Percentiles rank a stretch among this genome's conserved stretches.
phyloP scores from a whole-genome alignment of 208 protist species.

The Novymonas esmeraldas region DNA sequence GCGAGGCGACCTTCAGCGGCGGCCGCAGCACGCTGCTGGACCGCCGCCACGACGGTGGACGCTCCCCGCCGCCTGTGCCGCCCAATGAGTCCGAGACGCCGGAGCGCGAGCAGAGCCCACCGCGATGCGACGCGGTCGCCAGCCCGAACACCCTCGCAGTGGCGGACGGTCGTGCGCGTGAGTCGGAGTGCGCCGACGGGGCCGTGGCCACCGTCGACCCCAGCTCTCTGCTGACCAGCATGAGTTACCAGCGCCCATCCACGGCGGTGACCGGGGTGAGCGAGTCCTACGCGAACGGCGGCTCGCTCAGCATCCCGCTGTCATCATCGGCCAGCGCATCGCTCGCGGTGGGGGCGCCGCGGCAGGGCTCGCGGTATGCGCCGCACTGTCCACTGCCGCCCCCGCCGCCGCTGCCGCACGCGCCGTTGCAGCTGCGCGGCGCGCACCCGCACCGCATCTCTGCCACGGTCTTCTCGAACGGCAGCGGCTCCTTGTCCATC shows the following conservation, averaged over 20 bases:
- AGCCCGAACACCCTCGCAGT: neutral
- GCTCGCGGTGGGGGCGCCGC: constrained; percentile 10
- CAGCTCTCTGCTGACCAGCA: constrained; percentile 42
- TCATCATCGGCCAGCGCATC: constrained; percentile 35
- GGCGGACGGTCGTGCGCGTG: neutral
- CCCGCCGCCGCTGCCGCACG: constrained; percentile 18
- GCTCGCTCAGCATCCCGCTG: constrained; percentile 42
- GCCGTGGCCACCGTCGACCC: constrained; percentile 1
- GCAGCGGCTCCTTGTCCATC: constrained; percentile 15
- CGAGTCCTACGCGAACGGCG: constrained; percentile 24
- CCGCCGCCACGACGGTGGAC: neutral
- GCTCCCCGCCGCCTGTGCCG: constrained; percentile 32
- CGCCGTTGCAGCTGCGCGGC: constrained; percentile 12
- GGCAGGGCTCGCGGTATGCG: neutral
- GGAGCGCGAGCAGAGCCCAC: constrained; percentile 55
- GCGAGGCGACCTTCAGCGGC: constrained; percentile 1
- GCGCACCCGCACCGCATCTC: constrained; percentile 29
- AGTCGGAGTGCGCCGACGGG: neutral
- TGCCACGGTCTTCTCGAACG: constrained; percentile 16
- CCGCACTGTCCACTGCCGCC: too few species aligned
- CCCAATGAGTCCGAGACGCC: constrained; percentile 22
- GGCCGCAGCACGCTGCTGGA: neutral
- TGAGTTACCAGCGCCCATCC: constrained; percentile 43
- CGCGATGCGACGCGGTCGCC: constrained; percentile 32
- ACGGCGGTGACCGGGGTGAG: constrained; percentile 15